These are phyloP conservation scores for Trametes cingulata DNA, from an alignment of 768 basidiomycete genomes.

Conservation along the genomic window DNA sequence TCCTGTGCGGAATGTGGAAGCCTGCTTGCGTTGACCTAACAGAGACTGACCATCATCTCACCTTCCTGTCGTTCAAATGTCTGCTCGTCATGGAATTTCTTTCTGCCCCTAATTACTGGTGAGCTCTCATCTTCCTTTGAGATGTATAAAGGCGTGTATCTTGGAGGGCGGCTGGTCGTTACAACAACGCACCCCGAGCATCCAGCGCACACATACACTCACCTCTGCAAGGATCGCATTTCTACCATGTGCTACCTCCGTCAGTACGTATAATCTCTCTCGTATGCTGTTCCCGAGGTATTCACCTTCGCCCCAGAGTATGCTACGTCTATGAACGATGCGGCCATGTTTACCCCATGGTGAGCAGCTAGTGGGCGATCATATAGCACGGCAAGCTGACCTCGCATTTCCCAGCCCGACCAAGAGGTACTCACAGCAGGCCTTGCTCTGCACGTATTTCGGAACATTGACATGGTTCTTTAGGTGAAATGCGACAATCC, in stretches of 20 bases:
- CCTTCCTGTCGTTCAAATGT: background rate
- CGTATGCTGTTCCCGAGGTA: background rate
- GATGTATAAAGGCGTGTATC: background rate
- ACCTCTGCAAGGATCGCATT: background rate
- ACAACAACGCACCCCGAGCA: background rate
- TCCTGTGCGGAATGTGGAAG: background rate
- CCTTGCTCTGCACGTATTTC: background rate
- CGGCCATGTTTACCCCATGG: slow-evolving; percentile 28
- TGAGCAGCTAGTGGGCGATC: background rate
- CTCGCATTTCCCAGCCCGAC: slow-evolving; percentile 24
- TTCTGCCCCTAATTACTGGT: background rate
- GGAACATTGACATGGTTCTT: background rate
- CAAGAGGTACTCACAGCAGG: slow-evolving; percentile 13
- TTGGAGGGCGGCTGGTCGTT: background rate
- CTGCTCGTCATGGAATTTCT: background rate
- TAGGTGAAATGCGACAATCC: slow-evolving; percentile 27
- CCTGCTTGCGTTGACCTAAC: background rate
- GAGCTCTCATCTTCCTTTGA: slow-evolving; percentile 4
- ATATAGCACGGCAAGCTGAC: background rate
- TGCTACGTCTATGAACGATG: slow-evolving; percentile 29
- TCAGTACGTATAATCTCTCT: slow-evolving; percentile 20
- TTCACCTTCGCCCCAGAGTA: slow-evolving; percentile 14
- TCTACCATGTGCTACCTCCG: slow-evolving; percentile 28
- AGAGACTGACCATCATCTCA: slow-evolving; percentile 7
- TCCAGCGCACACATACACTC: background rate